Evolutionary conservation across 2,329 filamentous ascomycete genomes (phyloP).

Genomic region (Pseudogymnoascus pannorum): DNA sequence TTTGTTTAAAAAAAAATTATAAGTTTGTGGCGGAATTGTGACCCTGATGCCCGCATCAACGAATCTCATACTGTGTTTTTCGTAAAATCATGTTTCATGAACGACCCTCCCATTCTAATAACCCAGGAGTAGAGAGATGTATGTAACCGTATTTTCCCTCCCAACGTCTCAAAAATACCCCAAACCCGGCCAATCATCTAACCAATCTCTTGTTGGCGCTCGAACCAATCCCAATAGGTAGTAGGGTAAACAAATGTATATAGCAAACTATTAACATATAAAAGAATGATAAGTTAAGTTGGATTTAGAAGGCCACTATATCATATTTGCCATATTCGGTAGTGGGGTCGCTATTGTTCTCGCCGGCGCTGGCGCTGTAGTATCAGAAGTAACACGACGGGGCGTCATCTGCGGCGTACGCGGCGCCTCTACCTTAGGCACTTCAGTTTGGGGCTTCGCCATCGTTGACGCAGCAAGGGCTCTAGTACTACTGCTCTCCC

Average conservation of each 20-base stretch:
- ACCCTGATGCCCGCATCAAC: not conserved
- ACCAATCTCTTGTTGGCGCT: not conserved
- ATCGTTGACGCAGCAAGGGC: constrained; percentile 32
- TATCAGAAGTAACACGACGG: constrained; percentile 29
- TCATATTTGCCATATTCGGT: constrained; percentile 2
- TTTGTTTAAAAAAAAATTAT: constrained; percentile 4
- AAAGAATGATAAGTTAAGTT: not conserved
- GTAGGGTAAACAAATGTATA: not conserved
- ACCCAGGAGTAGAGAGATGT: not conserved
- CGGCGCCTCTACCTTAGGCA: constrained; percentile 36
- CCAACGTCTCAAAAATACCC: not conserved
- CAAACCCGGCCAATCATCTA: not conserved
- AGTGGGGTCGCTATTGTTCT: not conserved
- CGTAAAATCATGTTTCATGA: constrained; percentile 3
- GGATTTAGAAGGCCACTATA: not conserved
- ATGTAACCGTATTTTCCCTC: not conserved
- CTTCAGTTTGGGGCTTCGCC: constrained; percentile 33
- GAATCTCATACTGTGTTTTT: not conserved
- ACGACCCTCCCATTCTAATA: not conserved
- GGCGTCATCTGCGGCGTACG: constrained; percentile 41
- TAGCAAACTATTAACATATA: constrained; percentile 6
- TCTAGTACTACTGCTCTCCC: constrained; percentile 49
- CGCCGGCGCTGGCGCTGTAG: constrained; percentile 29
- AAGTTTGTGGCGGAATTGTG: not conserved
- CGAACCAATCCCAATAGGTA: not conserved